These are phyloP conservation scores for Chloranthus sessilifolius DNA, from an alignment of 164 flowering plant genomes.

Conservation along the genomic window DNA sequence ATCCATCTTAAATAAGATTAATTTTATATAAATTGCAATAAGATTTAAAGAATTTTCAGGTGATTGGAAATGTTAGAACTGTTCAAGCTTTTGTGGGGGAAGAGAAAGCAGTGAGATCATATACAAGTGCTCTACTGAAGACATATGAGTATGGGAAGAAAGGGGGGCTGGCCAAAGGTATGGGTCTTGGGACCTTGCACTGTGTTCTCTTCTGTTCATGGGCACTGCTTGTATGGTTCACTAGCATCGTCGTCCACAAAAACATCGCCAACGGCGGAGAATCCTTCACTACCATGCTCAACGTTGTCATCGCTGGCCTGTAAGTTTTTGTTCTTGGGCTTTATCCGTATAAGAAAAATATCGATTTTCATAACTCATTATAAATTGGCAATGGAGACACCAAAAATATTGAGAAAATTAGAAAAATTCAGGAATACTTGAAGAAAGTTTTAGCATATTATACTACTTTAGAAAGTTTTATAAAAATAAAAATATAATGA, in stretches of 20 bases:
- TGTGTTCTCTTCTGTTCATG: constrained; percentile 86
- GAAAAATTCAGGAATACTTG: too few relatives aligned
- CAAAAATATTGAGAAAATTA: too few relatives aligned
- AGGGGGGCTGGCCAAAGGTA: constrained; percentile 90
- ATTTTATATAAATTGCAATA: too few relatives aligned
- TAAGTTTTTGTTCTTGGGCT: too few relatives aligned
- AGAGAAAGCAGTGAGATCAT: constrained; percentile 69
- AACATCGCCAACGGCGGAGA: constrained; percentile 86
- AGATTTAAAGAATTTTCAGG: constrained; percentile 42
- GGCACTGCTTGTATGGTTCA: constrained; percentile 94
- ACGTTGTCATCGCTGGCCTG: constrained; percentile 96
- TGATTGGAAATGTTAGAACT: constrained; percentile 84
- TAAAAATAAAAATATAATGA: too few relatives aligned
- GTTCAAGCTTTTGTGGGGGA: constrained; percentile 98
- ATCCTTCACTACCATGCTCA: constrained; percentile 99
- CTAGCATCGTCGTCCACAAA: constrained; percentile 85
- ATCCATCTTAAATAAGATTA: too few relatives aligned
- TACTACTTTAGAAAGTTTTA: too few relatives aligned
- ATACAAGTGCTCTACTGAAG: constrained; percentile 48
- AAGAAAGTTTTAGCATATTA: too few relatives aligned
- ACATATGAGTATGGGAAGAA: constrained; percentile 75
- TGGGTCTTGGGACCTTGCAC: constrained; percentile 88
- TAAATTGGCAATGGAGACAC: too few relatives aligned
- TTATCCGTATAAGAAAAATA: too few relatives aligned
- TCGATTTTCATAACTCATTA: too few relatives aligned